Evolutionary conservation across 225 moss, liverwort and hornwort genomes (phyloP), one percentile per base, ranked within the genome.

Genomic region (Climacium dendroides): DNA sequence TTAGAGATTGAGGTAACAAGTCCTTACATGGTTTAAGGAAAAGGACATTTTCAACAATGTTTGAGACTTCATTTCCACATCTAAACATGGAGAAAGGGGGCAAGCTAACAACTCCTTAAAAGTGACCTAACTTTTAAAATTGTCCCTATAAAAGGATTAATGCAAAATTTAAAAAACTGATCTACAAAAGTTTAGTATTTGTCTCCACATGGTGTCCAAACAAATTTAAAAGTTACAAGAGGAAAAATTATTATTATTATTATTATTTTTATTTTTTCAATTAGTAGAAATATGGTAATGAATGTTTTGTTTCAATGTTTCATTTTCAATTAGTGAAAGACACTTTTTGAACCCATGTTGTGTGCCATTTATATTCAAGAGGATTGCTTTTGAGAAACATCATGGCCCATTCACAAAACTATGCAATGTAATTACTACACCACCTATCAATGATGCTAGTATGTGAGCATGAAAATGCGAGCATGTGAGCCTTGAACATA

Each of bases 151-250:
- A 6, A 45, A 29, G 29, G 18, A 0, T 73, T 17, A 18, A 18
- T 47, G 1, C 4, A 73, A 30, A 41, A 25, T 0, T 14, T 0
- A 24, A 15, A 25, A 15, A 8, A 41, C 9, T 15, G 7, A 25
- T 8, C 0, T 5, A 0, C 1, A 25, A 1, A 48, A 48, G 11
- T 74, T 48, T 0, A 19, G 10, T 48, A 48, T 0, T 48, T 73
- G 1, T 30, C 11, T 11, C 2, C 0, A 30, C 4, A 19, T 18
- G 6, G 19, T 18, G 2, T 47, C 2, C 0, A 10, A 0, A 28
- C 5, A 29, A 1, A n/a, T n/a, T n/a, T n/a, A n/a, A n/a, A n/a
- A n/a, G n/a, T n/a, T n/a, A n/a, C n/a, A n/a, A n/a, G n/a, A n/a
- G n/a, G n/a, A n/a, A n/a, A n/a, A n/a, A n/a, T n/a, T n/a, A n/a